Conservation (phyloP, 2,329 filamentous ascomycete species). For the Fusarium circinatum region DNA sequence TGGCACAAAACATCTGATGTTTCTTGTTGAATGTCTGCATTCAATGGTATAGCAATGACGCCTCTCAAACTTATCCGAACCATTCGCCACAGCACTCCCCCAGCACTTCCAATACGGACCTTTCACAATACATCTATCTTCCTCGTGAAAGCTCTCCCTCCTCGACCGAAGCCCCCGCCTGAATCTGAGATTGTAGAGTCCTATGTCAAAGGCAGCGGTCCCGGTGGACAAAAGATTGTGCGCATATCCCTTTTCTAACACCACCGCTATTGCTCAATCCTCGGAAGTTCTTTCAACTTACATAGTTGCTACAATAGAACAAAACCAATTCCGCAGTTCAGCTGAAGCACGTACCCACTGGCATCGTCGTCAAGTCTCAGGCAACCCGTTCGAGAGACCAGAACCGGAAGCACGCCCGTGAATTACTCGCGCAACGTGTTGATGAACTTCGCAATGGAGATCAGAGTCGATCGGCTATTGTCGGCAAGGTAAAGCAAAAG, state of each 20-base stretch:
- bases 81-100: background rate
- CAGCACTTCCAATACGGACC: slow-evolving; percentile 25
- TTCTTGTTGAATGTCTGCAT: background rate
- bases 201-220: slow-evolving; percentile 91
- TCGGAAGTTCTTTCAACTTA: background rate
- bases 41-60: slow-evolving; percentile 12
- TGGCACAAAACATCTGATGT: background rate
- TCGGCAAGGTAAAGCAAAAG: slow-evolving; percentile 70
- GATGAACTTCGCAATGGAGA: slow-evolving; percentile 80
- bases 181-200: slow-evolving; percentile 84
- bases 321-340: slow-evolving; percentile 97
- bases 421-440: slow-evolving; percentile 77
- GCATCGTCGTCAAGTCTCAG: slow-evolving; percentile 93
- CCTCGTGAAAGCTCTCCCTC: slow-evolving; percentile 71
- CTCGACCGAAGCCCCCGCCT: slow-evolving; percentile 75
- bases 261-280: background rate
- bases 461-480: slow-evolving; percentile 71
- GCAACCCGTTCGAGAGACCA: slow-evolving; percentile 86
- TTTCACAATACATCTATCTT: slow-evolving; percentile 48
- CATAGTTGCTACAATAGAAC: slow-evolving; percentile 66
- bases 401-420: slow-evolving; percentile 86
- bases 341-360: slow-evolving; percentile 88
- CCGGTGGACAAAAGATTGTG: slow-evolving; percentile 95
- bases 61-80: slow-evolving; percentile 15
- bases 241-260: background rate